Evolutionary conservation across 805 yeast genomes (phyloP).

Genomic region (Candida vartiovaarae): DNA sequence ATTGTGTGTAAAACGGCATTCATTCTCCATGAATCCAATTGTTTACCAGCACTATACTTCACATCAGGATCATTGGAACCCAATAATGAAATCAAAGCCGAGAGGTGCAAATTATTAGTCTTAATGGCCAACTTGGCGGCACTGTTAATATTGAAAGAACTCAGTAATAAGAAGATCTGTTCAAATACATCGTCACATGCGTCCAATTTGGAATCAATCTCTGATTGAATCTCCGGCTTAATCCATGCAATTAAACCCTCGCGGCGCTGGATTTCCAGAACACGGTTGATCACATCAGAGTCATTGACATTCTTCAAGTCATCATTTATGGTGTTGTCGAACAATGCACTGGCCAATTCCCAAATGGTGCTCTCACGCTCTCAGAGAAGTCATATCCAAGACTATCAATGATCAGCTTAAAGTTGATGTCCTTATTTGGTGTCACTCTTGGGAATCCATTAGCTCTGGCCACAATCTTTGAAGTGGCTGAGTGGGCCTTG

Average conservation of each 20-base stretch:
- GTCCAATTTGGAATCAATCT: constrained; percentile 27
- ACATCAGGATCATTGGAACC: constrained; percentile 66
- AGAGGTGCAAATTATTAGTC: constrained; percentile 61
- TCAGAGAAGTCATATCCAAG: constrained; percentile 10
- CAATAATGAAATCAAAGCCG: constrained; percentile 58
- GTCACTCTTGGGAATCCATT: constrained; percentile 33
- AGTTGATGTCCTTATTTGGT: constrained; percentile 24
- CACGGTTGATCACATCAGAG: constrained; percentile 15
- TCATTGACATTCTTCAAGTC: constrained; percentile 19
- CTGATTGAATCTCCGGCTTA: constrained; percentile 30
- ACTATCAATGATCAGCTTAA: constrained; percentile 25
- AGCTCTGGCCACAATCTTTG: constrained; percentile 22
- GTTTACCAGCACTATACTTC: constrained; percentile 46
- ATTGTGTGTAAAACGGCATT: constrained; percentile 35
- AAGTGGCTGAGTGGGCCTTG: constrained; percentile 18
- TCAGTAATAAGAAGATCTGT: constrained; percentile 40
- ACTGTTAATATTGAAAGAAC: constrained; percentile 47
- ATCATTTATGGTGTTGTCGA: constrained; percentile 33
- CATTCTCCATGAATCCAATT: constrained; percentile 59
- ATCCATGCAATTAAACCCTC: constrained; percentile 52
- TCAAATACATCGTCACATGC: constrained; percentile 40
- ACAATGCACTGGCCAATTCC: constrained; percentile 56
- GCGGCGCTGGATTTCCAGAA: constrained; percentile 33
- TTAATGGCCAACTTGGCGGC: constrained; percentile 60
- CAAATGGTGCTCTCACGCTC: constrained; percentile 32